Evolutionary conservation across 2,329 filamentous ascomycete genomes (phyloP).

Genomic region (Ophiognomonia clavigignenti-juglandacearum): DNA sequence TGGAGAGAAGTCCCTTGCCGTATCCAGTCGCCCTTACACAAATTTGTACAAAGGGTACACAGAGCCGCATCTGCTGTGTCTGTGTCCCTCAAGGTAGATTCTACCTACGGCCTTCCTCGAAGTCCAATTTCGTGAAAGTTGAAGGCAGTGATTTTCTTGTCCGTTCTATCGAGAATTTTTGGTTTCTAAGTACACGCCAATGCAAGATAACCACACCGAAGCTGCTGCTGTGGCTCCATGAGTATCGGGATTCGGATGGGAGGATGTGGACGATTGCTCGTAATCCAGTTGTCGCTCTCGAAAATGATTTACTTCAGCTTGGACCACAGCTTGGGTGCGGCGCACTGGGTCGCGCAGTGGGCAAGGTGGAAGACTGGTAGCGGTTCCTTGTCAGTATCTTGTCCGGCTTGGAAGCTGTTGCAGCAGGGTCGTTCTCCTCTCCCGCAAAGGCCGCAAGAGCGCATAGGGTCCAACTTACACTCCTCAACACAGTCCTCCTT

Average conservation of each 20-base stretch:
- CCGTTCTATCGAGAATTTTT: conserved; percentile 4
- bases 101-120: too few relatives aligned
- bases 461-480: conserved; percentile 62
- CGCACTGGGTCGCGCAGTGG: conserved; percentile 90
- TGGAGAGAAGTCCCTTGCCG: too few relatives aligned
- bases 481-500: conserved; percentile 98
- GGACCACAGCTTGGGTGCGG: conserved; percentile 92
- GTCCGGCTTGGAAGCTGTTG: background rate
- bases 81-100: too few relatives aligned
- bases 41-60: too few relatives aligned
- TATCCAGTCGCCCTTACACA: too few relatives aligned
- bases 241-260: background rate
- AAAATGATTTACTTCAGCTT: conserved; percentile 70
- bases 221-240: background rate
- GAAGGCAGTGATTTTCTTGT: background rate
- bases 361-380: conserved; percentile 95
- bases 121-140: too few relatives aligned
- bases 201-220: conserved; percentile 7
- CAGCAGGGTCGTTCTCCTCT: too few relatives aligned
- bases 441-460: too few relatives aligned
- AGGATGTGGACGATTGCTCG: background rate
- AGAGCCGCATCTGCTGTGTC: too few relatives aligned
- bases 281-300: background rate
- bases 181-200: conserved; percentile 9
- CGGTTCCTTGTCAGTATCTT: conserved; percentile 3